Percentiles rank a stretch among this genome's conserved stretches.
Evolutionary conservation across 148 eudicot genomes (phyloP).

Genomic region (Fallopia convolvulus): DNA sequence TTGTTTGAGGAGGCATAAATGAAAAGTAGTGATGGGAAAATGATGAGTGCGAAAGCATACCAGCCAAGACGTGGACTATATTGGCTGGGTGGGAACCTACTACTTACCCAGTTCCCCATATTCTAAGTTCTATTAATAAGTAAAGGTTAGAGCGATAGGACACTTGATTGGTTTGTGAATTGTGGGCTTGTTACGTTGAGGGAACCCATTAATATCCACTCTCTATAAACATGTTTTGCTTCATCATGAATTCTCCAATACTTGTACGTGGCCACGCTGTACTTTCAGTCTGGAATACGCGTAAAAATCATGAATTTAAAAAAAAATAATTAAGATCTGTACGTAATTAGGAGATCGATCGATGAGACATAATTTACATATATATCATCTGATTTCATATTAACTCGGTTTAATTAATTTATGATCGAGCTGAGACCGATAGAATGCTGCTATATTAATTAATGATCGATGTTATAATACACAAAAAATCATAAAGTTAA

Average conservation of each 20-base stretch:
- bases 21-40: neutral
- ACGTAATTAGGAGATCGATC: too few relatives aligned
- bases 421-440: too few relatives aligned
- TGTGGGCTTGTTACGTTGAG: neutral
- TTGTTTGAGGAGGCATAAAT: neutral
- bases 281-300: neutral
- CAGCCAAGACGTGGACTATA: neutral
- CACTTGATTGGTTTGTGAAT: neutral
- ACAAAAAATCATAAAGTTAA: too few relatives aligned
- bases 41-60: neutral
- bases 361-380: too few relatives aligned
- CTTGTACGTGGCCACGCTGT: neutral
- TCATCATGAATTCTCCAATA: neutral
- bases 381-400: too few relatives aligned
- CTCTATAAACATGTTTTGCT: neutral
- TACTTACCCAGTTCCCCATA: neutral
- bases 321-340: too few relatives aligned
- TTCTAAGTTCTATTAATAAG: neutral
- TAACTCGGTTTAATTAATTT: too few relatives aligned
- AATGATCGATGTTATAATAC: too few relatives aligned
- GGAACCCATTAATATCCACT: neutral
- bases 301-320: too few relatives aligned
- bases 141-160: neutral
- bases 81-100: neutral
- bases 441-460: too few relatives aligned